Base-by-base conservation (phyloP, 805 yeast species). In the Candida cerambycidarum region DNA sequence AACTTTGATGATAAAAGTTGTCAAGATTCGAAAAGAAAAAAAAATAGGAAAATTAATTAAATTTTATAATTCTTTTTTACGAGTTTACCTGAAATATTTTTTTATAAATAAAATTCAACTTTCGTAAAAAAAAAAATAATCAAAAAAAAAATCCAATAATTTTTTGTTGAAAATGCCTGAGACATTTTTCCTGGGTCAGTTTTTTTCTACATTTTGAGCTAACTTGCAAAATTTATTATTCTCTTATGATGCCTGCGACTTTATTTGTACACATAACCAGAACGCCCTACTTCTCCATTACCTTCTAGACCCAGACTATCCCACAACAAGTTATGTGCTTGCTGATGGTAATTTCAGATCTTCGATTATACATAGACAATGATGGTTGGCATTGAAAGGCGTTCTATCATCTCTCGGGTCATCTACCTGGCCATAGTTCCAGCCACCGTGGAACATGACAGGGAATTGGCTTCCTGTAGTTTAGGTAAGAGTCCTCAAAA, bases 11-110 rank as follows among this genome's bases (percentile, higher is more conserved):
- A 27, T 10, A 27, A 27, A 27, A 27, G 19, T 30, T 30, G 18
- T 30, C 31, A 30, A 30, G 10, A 16, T 30, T 9, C 15, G 12
- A 12, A 24, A 35, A 37, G 23, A 31, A 6, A 39, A 32, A 19
- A 23, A 32, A 32, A 16, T 30, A 41, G 32, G 37, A 29, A 21
- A 44, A 33, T 23, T 34, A 34, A 34, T 34, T 34, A 34, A 32
- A 34, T 39, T 34, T 19, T 34, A 34, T 34, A 34, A 34, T 34
- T 23, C 9, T 34, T 34, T 34, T 34, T 34, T 34, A 34, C 38
- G 38, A 34, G 38, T 9, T 24, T 14, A 24, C 14, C 38, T 34
- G 23, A 34, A 8, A 34, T 34, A 34, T 34, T 34, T 34, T 34
- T 13, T 34, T 4, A 21, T 15, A 18, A 24, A 21, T 34, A 18